phyloP scores from a whole-genome alignment of 2,329 filamentous ascomycete species.

The Beauveria varroae region DNA sequence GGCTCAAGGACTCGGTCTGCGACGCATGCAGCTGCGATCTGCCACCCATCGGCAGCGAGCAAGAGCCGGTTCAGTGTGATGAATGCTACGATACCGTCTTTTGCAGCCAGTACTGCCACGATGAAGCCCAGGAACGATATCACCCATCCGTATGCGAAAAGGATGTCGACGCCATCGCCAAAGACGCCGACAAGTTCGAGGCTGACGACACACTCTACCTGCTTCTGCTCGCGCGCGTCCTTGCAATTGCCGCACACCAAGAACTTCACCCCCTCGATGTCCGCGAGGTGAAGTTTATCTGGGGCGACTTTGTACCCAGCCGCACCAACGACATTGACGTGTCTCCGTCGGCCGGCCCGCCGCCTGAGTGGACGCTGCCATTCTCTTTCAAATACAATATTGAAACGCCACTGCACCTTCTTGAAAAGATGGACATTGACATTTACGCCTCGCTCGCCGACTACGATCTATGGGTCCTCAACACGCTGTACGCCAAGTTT shows the following conservation, averaged over 20 bases:
- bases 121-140: constrained; percentile 50
- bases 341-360: constrained; percentile 46
- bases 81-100: constrained; percentile 61
- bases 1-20: constrained; percentile 77
- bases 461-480: constrained; percentile 76
- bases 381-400: constrained; percentile 75
- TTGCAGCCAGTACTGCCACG: constrained; percentile 52
- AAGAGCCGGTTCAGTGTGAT: constrained; percentile 46
- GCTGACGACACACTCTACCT: constrained; percentile 56
- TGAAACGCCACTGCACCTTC: constrained; percentile 64
- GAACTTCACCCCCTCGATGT: constrained; percentile 56
- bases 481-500: constrained; percentile 89
- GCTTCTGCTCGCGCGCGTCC: constrained; percentile 51
- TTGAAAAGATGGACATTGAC: constrained; percentile 80
- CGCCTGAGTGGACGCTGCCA: constrained; percentile 60
- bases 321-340: constrained; percentile 45
- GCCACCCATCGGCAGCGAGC: constrained; percentile 46
- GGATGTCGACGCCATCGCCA: constrained; percentile 58
- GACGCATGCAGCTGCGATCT: constrained; percentile 79
- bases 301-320: constrained; percentile 57
- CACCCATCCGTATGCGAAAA: constrained; percentile 60
- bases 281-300: constrained; percentile 58
- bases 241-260: constrained; percentile 57
- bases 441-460: constrained; percentile 52
- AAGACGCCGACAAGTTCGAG: constrained; percentile 53